These are phyloP conservation scores for Phytopythium aichiense DNA, from an alignment of 352 stramenopile species.

Conservation along the genomic window DNA sequence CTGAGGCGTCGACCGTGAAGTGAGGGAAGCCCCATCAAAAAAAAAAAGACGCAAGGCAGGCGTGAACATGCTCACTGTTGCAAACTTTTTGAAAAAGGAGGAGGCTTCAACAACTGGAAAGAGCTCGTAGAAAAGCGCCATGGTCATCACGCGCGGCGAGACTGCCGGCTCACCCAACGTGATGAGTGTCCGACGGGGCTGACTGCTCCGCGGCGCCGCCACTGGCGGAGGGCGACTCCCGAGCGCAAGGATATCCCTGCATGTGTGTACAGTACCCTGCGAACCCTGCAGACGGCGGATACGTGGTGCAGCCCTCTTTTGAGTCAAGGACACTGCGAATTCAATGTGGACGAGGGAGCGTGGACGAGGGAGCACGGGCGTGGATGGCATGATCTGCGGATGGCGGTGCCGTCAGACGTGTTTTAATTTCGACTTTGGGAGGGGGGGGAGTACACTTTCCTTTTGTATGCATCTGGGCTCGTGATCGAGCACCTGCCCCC, in stretches of 20 bases:
- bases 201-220: no score
- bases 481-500: neutral
- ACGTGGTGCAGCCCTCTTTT: no score
- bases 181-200: neutral
- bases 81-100: neutral
- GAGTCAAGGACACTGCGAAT: no score
- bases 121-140: neutral
- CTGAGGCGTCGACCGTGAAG: no score
- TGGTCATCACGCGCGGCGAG: neutral
- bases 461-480: neutral
- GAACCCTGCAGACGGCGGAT: no score
- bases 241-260: no score
- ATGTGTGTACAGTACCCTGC: no score
- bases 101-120: neutral
- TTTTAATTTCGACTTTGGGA: neutral
- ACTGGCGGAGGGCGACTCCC: no score
- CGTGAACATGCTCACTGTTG: no score
- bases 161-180: neutral
- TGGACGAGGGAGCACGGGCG: neutral
- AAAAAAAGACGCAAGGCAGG: no score
- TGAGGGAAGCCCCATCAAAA: no score
- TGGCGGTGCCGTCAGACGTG: neutral
- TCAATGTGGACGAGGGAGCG: no score
- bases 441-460: neutral
- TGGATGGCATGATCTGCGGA: neutral